These are phyloP conservation scores for Kwoniella sp. DNA, from an alignment of 768 basidiomycete genomes.

Conservation along the genomic window DNA sequence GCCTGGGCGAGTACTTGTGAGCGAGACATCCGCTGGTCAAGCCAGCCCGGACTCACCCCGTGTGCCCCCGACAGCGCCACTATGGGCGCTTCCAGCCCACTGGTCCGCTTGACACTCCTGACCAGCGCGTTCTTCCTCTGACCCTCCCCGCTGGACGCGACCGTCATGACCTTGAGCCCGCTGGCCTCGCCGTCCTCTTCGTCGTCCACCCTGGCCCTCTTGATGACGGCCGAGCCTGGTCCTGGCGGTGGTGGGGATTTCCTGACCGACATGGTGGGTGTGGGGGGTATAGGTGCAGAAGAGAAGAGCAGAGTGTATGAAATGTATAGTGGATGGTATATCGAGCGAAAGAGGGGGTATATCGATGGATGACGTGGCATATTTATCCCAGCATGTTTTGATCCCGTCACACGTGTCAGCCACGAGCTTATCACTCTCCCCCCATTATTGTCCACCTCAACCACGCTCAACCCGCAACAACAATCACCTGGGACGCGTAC, in stretches of 20 bases:
- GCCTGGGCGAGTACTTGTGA: conserved; percentile 52
- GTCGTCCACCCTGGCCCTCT: conserved; percentile 45
- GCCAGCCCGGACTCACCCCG: conserved; percentile 57
- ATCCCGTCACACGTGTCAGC: no score
- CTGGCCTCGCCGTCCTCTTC: conserved; percentile 36
- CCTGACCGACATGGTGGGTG: conserved; percentile 37
- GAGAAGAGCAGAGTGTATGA: no score
- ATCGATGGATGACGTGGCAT: no score
- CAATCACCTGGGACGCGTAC: no score
- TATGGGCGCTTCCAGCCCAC: conserved; percentile 87
- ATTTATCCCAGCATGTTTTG: no score
- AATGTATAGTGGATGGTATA: no score
- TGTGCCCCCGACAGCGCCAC: conserved; percentile 84
- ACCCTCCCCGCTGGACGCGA: conserved; percentile 48
- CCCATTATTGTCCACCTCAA: no score
- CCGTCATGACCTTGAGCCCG: conserved; percentile 46
- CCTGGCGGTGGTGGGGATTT: conserved; percentile 44
- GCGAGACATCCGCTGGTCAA: neutral
- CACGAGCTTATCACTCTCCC: no score
- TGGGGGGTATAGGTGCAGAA: no score
- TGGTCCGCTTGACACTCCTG: conserved; percentile 84
- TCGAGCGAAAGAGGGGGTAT: no score
- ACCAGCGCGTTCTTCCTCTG: conserved; percentile 53
- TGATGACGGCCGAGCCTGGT: conserved; percentile 37
- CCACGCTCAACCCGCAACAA: no score